Evolutionary conservation across 164 flowering plant genomes (phyloP), one percentile per base, ranked within the genome.

Genomic region (Malania oleifera): DNA sequence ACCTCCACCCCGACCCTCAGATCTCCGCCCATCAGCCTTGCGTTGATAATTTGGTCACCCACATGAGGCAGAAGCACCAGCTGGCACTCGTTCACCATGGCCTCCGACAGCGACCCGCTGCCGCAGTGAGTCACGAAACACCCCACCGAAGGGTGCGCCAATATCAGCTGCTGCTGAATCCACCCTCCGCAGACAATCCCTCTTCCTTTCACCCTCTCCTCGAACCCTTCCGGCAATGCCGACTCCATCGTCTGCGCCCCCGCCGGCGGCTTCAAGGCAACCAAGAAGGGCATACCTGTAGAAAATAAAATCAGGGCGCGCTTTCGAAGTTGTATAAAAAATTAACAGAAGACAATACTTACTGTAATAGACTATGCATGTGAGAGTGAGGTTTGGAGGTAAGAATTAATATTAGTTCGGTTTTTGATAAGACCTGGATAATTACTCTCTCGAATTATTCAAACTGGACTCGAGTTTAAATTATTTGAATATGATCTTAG

Each of bases 121-220:
- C 89, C 89, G 26, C 83, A 74, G 25, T 83, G 85, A 1, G 73
- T 79, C 56, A 83, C 75, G 39, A 77, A 80, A 54, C 86, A 82
- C 17, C 90, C 80, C 3, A 81, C 70, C 0, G 75, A 65, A 0
- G 74, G 68, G 65, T 81, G 88, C 3, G 31, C 56, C 51, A 82
- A 22, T 0, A 79, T 67, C 26, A 64, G 54, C 28, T 67, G 74
- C 17, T 74, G 77, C 51, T 72, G 75, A 24, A 77, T 65, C 81
- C 81, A 77, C 5, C 69, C 76, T 1, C 72, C 75, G 41, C 61
- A 41, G 19, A 78, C 74, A 1, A 70, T 37, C 8, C 82, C 82
- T 44, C 68, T 61, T 10, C 67, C 69, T 19, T 23, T 12, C 1
- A 57, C 61, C 27, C 79, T 67, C n/a, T 67, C 65, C 35, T 47